A percentile compares a stretch with the other conserved stretches of the same genome.
Evolutionary conservation across 805 yeast species (phyloP).

Genomic region (Torulaspora delbrueckii): DNA sequence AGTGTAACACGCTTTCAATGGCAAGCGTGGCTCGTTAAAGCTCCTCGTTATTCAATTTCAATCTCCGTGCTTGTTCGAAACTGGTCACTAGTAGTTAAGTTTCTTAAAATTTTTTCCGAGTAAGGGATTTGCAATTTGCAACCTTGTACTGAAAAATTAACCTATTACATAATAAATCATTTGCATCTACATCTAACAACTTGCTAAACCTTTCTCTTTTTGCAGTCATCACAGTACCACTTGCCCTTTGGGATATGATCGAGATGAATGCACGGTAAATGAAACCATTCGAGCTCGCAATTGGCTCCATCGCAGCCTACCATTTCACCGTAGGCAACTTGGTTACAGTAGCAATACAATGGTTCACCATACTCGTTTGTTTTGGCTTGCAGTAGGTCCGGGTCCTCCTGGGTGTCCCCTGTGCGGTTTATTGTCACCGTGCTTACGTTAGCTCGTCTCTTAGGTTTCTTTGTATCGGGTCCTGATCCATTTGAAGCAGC

Average conservation of each 20-base stretch:
- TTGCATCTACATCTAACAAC: no score
- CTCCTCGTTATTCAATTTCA: background rate
- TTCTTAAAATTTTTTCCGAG: conserved; percentile 1
- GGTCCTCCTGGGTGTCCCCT: conserved; percentile 10
- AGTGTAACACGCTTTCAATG: background rate
- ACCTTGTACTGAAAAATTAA: background rate
- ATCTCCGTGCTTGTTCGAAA: background rate
- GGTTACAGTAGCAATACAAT: conserved; percentile 92
- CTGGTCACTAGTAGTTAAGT: background rate
- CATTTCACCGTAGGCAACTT: conserved; percentile 97
- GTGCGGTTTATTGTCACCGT: conserved; percentile 8
- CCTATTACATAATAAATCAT: background rate
- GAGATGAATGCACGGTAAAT: conserved; percentile 85
- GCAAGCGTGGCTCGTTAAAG: background rate
- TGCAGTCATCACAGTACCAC: conserved; percentile 75
- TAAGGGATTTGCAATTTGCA: background rate
- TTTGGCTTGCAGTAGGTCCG: conserved; percentile 13
- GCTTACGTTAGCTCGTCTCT: conserved; percentile 12
- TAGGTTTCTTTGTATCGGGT: conserved; percentile 25
- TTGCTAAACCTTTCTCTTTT: conserved; percentile 7
- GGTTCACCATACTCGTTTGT: conserved; percentile 55
- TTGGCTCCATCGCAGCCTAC: conserved; percentile 96
- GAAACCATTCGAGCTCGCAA: conserved; percentile 94
- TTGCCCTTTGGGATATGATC: conserved; percentile 81
- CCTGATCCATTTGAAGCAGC: conserved; percentile 17